These are phyloP conservation scores for Rhododendron ovatum DNA, from an alignment of 148 eudicot genomes.

Conservation along the genomic window DNA sequence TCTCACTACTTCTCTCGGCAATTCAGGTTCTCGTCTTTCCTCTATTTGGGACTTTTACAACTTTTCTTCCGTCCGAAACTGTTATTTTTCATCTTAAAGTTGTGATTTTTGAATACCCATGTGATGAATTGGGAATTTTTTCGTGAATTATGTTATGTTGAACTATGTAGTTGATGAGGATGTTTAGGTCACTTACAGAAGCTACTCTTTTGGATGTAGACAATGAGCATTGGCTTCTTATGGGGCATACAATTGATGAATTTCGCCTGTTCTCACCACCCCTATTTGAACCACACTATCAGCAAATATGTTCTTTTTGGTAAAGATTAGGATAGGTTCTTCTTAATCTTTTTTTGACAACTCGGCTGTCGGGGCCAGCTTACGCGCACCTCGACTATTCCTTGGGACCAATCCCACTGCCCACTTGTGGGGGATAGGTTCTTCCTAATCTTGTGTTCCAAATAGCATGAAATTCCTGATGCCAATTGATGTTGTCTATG, in stretches of 20 bases:
- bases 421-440: background rate
- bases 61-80: background rate
- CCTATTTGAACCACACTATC: background rate
- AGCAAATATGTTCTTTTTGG: background rate
- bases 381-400: too few species aligned
- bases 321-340: background rate
- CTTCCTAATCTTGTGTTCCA: background rate
- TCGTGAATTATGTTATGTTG: background rate
- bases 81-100: background rate
- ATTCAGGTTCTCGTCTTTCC: constrained; percentile 19
- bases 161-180: background rate
- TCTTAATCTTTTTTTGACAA: background rate
- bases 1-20: constrained; percentile 3
- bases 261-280: background rate
- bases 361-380: too few species aligned
- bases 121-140: background rate
- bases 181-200: background rate
- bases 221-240: background rate
- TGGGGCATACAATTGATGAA: background rate
- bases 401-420: too few species aligned
- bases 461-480: background rate
- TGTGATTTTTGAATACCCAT: background rate
- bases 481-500: background rate
- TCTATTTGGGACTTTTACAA: background rate
- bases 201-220: background rate